phyloP scores from a whole-genome alignment of 139 green algal genomes.

The Chlorella sp. region DNA sequence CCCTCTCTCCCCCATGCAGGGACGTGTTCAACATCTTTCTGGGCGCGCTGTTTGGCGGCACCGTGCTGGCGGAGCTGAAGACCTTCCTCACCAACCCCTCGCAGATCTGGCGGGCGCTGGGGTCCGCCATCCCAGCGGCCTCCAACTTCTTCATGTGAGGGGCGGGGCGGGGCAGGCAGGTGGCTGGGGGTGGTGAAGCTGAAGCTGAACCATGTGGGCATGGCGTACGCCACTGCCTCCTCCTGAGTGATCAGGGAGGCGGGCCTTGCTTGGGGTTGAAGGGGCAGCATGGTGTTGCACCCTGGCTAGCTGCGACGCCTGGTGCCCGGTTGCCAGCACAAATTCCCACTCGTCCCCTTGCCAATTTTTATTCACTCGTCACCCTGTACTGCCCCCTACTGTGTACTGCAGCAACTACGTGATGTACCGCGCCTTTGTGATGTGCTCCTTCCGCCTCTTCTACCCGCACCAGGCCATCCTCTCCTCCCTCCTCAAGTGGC shows the following conservation, averaged over 20 bases:
- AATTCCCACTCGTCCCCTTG: not conserved
- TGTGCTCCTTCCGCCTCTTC: slow-evolving; percentile 56
- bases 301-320: not conserved
- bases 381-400: not conserved
- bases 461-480: slow-evolving; percentile 52
- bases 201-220: not conserved
- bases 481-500: slow-evolving; percentile 31
- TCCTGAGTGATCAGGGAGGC: not conserved
- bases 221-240: slow-evolving; percentile 54
- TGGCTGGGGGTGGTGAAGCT: no score
- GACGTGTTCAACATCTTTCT: slow-evolving; percentile 73
- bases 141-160: slow-evolving; percentile 91
- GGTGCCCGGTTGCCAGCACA: not conserved
- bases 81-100: slow-evolving; percentile 59
- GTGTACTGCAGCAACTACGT: slow-evolving; percentile 32
- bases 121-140: slow-evolving; percentile 75
- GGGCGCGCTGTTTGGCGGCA: slow-evolving; percentile 68
- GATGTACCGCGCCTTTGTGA: slow-evolving; percentile 43
- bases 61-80: slow-evolving; percentile 54
- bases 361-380: not conserved
- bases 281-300: not conserved
- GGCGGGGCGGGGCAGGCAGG: no score
- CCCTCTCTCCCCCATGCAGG: no score
- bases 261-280: not conserved
- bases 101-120: slow-evolving; percentile 69